Evolutionary conservation across 2,329 filamentous ascomycete genomes (phyloP).

Genomic region (Trichophyton verrucosum): DNA sequence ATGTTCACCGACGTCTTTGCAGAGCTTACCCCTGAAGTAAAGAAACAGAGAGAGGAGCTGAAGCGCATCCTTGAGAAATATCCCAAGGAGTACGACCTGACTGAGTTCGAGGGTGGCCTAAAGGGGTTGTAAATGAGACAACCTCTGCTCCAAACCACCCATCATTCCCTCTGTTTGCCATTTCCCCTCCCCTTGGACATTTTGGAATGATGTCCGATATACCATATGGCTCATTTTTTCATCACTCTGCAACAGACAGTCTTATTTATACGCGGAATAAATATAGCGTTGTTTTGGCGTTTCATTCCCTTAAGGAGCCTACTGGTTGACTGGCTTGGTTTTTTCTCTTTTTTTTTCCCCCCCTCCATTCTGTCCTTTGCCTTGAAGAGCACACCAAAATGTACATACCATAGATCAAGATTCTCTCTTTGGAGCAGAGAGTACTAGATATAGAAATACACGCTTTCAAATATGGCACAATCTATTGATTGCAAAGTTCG

Average conservation of each 20-base stretch:
- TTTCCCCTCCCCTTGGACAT: background rate
- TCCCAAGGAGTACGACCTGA: constrained; percentile 81
- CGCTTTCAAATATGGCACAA: background rate
- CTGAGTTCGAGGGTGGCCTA: constrained; percentile 61
- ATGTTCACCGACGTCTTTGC: constrained; percentile 84
- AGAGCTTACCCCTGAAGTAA: constrained; percentile 65
- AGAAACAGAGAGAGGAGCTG: constrained; percentile 63
- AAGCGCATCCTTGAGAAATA: constrained; percentile 70
- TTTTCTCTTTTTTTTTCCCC: background rate
- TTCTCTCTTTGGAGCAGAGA: constrained; percentile 1
- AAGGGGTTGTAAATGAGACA: constrained; percentile 41
- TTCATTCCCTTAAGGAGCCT: background rate
- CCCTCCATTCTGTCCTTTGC: background rate
- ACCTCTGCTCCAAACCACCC: background rate
- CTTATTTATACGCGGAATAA: background rate
- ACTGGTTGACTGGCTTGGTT: background rate
- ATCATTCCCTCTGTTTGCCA: background rate
- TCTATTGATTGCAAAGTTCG: background rate
- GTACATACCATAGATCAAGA: constrained; percentile 1
- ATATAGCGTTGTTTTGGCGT: background rate
- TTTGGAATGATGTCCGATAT: background rate
- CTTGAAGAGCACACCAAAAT: background rate
- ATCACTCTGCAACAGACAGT: background rate
- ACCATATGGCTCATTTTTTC: background rate
- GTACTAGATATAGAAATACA: background rate